Conservation (phyloP, 75 land plant species). For the Selaginella moellendorffii region DNA sequence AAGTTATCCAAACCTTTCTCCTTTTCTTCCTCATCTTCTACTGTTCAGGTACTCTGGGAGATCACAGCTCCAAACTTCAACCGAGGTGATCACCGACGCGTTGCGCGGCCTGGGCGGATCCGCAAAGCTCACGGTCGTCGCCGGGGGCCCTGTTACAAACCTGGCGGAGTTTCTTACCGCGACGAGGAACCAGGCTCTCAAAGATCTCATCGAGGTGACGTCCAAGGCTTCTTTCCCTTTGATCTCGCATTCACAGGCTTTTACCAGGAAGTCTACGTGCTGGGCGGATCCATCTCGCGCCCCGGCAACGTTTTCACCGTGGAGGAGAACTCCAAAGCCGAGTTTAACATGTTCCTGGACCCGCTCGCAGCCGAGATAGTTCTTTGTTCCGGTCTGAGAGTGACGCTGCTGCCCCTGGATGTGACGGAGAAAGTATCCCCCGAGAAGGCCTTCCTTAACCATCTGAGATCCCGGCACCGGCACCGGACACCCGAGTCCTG, state of each 20-base stretch:
- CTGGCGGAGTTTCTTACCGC: conserved; percentile 41
- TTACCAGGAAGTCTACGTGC: conserved; percentile 43
- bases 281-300: conserved; percentile 39
- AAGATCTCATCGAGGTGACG: background rate
- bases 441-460: conserved; percentile 19
- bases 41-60: too few species aligned
- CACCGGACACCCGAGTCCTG: conserved; percentile 39
- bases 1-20: too few species aligned
- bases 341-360: conserved; percentile 67
- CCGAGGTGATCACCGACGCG: too few species aligned
- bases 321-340: conserved; percentile 43
- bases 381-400: conserved; percentile 31
- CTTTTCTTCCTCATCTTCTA: too few species aligned
- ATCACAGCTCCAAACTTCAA: too few species aligned
- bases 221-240: too few species aligned
- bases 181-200: conserved; percentile 7
- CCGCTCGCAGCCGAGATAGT: conserved; percentile 60
- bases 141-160: conserved; percentile 65
- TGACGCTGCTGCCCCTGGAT: conserved; percentile 48
- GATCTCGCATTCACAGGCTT: too few species aligned
- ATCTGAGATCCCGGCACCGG: conserved; percentile 3
- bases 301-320: conserved; percentile 51
- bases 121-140: conserved; percentile 39
- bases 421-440: conserved; percentile 17
- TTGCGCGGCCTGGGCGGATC: too few species aligned